Base-by-base conservation (phyloP, 805 yeast species). In the Aciculoconidium aculeatum region DNA sequence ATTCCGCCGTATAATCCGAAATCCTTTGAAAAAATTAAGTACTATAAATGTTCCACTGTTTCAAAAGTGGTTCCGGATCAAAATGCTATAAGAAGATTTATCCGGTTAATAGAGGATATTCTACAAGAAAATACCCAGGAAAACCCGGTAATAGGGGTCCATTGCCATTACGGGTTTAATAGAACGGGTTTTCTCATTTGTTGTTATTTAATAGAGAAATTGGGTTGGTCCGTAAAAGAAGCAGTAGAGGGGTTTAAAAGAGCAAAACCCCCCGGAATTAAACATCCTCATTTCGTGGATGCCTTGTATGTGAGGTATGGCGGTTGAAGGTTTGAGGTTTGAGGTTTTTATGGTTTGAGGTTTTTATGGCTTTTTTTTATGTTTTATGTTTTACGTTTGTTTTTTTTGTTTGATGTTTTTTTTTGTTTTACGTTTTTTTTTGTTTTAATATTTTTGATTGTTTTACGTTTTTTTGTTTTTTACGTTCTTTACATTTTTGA, bases 91-190 rank as follows among this genome's bases (percentile, higher is more conserved):
- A 53, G 74, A 19, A 56, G 66, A 28, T 82, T 79, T 39, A 63
- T 76, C 21, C 64, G 57, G 21, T 58, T 77, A 25, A 65, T 77
- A 4, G 76, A 74, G 38, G 59, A 62, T 25, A 64, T 74, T 11
- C 44, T 70, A 15, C 13, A 39, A 3, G 36, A 39, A 6, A 51
- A 46, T 14, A 35, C 36, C 4, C 41, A 32, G 11, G 41, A 40
- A 12, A 32, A 42, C 11, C 72, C 72, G 4, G 53, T 64, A 15
- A 56, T 79, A 5, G 85, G 71, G 0, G 80, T 82, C 6, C 92
- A 82, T 51, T 81, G 92, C 47, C 92, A 81, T 49, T 81, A 81
- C 47, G 92, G 90, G 5, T 83, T 80, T 54, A 81, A 81, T 49
- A 59, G 90, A 33, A 81, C 90, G 0, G 90, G 92, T 3, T 81